These are phyloP conservation scores for Pholiota microspora DNA, from an alignment of 768 basidiomycete species.

Conservation along the genomic window DNA sequence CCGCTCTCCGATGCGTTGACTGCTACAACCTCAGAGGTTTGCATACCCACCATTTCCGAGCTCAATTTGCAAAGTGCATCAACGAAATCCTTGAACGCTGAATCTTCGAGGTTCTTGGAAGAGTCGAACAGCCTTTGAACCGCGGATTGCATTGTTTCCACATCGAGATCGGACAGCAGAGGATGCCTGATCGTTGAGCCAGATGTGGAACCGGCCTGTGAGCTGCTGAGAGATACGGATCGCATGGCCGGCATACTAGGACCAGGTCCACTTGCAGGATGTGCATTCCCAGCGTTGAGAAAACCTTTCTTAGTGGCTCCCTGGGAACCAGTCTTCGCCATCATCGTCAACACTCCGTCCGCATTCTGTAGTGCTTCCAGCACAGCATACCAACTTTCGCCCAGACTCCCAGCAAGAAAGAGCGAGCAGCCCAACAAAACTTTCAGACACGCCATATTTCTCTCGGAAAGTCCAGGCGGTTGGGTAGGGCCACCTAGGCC, in stretches of 20 bases:
- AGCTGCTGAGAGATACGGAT: slow-evolving; percentile 32
- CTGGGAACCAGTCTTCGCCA: slow-evolving; percentile 36
- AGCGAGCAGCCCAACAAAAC: slow-evolving; percentile 74
- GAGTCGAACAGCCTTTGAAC: slow-evolving; percentile 88
- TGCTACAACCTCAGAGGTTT: slow-evolving; percentile 43
- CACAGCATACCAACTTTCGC: slow-evolving; percentile 90
- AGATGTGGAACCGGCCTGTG: slow-evolving; percentile 20
- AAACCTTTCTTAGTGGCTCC: slow-evolving; percentile 30
- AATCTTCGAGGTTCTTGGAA: slow-evolving; percentile 80
- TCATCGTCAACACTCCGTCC: slow-evolving; percentile 81
- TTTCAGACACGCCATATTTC: slow-evolving; percentile 90
- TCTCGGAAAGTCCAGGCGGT: slow-evolving; percentile 77
- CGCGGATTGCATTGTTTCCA: slow-evolving; percentile 67
- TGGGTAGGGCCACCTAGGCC: slow-evolving; percentile 53
- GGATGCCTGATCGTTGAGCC: slow-evolving; percentile 44
- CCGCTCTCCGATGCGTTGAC: slow-evolving; percentile 35
- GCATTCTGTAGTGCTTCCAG: slow-evolving; percentile 93
- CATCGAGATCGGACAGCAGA: slow-evolving; percentile 69
- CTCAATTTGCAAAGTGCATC: slow-evolving; percentile 82
- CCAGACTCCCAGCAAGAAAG: slow-evolving; percentile 82
- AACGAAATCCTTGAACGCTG: slow-evolving; percentile 75
- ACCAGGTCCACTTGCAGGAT: slow-evolving; percentile 4
- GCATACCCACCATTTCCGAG: slow-evolving; percentile 91
- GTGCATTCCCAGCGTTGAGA: slow-evolving; percentile 12
- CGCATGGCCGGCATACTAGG: slow-evolving; percentile 31